phyloP scores from a whole-genome alignment of 2,329 filamentous ascomycete genomes.

The Claviceps digitariae region DNA sequence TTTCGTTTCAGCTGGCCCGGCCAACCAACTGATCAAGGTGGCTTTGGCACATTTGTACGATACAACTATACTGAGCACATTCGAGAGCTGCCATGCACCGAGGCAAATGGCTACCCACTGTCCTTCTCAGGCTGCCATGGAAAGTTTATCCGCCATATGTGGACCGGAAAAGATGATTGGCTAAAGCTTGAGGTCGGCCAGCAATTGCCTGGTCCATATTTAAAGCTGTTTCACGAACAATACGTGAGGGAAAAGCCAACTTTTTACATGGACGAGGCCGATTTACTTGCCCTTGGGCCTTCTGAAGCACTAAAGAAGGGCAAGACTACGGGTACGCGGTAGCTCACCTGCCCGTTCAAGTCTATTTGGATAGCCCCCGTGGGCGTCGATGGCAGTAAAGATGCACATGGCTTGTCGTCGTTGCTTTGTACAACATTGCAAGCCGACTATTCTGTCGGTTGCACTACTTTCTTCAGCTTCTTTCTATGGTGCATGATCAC shows the following conservation, averaged over 20 bases:
- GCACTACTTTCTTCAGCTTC: no score
- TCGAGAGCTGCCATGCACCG: constrained; percentile 25
- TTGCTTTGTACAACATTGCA: no score
- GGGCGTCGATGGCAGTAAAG: no score
- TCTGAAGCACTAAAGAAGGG: constrained; percentile 3
- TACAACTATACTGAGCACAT: constrained; percentile 29
- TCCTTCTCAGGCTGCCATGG: constrained; percentile 24
- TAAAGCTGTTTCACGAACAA: constrained; percentile 23
- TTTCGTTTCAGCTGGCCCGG: constrained; percentile 23
- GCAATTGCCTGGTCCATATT: constrained; percentile 22
- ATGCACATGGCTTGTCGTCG: no score
- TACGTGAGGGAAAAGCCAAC: constrained; percentile 19
- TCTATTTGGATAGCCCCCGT: no score
- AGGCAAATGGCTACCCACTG: constrained; percentile 31
- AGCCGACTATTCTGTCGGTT: no score
- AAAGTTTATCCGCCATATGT: constrained; percentile 29
- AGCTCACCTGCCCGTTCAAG: neutral
- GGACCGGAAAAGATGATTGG: constrained; percentile 26
- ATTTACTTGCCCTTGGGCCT: constrained; percentile 17
- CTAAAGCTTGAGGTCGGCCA: constrained; percentile 26
- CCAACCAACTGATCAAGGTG: constrained; percentile 28
- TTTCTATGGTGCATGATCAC: no score
- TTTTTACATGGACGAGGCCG: constrained; percentile 22
- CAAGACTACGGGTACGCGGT: neutral
- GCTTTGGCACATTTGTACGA: constrained; percentile 29